These are phyloP conservation scores for Fraxinus excelsior DNA, from an alignment of 257 asterid genomes.

Conservation along the genomic window DNA sequence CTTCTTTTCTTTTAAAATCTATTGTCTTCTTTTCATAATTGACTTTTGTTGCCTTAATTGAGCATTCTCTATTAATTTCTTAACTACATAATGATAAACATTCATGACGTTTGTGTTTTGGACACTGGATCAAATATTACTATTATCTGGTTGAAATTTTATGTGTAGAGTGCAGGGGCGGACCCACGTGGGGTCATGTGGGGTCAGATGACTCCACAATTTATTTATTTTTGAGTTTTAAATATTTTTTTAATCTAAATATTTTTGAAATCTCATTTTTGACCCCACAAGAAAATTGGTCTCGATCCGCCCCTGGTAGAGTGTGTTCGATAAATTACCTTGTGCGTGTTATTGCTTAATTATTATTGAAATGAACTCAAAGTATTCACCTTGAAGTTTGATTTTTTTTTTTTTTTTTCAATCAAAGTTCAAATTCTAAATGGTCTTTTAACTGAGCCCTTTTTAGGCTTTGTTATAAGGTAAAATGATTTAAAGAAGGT, in stretches of 20 bases:
- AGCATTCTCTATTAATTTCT: neutral
- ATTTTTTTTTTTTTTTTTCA: too few relatives aligned
- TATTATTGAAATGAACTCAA: neutral
- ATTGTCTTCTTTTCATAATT: neutral
- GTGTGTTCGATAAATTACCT: neutral
- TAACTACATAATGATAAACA: neutral
- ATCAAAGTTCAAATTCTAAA: neutral
- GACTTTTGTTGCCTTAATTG: neutral
- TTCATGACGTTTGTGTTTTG: neutral
- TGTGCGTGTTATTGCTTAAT: neutral
- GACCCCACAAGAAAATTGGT: too few relatives aligned
- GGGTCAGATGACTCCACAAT: too few relatives aligned
- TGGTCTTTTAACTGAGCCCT: neutral
- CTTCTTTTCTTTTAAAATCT: neutral
- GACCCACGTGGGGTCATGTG: too few relatives aligned
- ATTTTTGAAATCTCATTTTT: too few relatives aligned
- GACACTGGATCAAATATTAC: neutral
- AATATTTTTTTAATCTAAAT: too few relatives aligned
- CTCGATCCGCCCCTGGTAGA: too few relatives aligned
- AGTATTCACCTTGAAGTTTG: neutral
- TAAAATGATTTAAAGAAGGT: neutral
- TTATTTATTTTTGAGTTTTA: too few relatives aligned
- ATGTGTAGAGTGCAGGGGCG: too few relatives aligned
- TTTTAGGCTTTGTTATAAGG: neutral
- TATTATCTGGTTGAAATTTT: neutral